phyloP scores from a whole-genome alignment of 345 rosid genomes.

The Diplotaxis tenuifolia region DNA sequence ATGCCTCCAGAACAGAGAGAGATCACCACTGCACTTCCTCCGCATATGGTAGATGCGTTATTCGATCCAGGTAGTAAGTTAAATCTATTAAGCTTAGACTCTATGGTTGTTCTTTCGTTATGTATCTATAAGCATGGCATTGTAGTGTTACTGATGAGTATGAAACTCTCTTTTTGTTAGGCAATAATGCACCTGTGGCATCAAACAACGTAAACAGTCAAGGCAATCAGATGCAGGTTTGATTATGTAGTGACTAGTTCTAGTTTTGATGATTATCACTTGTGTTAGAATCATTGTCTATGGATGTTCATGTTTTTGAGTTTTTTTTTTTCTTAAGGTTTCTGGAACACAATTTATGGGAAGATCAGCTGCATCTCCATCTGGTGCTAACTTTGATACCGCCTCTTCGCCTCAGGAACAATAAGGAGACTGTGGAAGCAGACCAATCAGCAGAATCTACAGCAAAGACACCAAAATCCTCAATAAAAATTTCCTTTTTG shows the following conservation, averaged over 20 bases:
- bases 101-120: not conserved
- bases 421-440: constrained; percentile 62
- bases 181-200: constrained; percentile 57
- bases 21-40: constrained; percentile 72
- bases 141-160: not conserved
- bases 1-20: constrained; percentile 84
- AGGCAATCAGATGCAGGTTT: constrained; percentile 73
- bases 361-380: constrained; percentile 92
- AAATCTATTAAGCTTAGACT: not conserved
- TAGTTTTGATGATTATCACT: not conserved
- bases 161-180: constrained; percentile 38
- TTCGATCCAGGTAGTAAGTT: constrained; percentile 52
- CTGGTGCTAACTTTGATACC: constrained; percentile 60
- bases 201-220: constrained; percentile 57
- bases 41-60: constrained; percentile 77
- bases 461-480: constrained; percentile 81
- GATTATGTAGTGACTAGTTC: constrained; percentile 1
- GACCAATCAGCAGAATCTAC: constrained; percentile 64
- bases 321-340: constrained; percentile 50
- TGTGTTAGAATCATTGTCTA: constrained; percentile 4
- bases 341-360: constrained; percentile 72
- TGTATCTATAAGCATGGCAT: not conserved
- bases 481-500: constrained; percentile 37
- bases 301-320: constrained; percentile 4
- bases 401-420: too few species aligned